phyloP scores from a whole-genome alignment of 176 grass and related monocot genomes.

The Phoenix dactylifera region DNA sequence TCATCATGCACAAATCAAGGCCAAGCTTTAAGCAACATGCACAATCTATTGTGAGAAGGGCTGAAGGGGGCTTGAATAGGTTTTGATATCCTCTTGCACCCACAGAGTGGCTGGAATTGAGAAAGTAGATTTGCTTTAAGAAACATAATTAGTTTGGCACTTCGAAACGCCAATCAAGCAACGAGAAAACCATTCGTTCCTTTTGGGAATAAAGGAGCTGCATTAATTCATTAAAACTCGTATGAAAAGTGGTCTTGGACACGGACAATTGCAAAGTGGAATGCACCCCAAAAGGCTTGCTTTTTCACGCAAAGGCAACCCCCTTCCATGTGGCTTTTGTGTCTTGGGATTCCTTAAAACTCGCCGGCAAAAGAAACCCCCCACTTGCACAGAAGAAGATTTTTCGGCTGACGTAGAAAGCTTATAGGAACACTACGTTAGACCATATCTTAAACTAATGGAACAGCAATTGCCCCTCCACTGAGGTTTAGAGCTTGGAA shows the following conservation, averaged over 20 bases:
- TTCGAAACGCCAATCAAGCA: constrained; percentile 66
- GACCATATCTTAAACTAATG: too few species aligned
- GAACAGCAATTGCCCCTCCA: too few species aligned
- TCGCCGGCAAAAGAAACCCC: constrained; percentile 31
- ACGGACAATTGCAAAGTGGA: constrained; percentile 49
- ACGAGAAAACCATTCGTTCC: constrained; percentile 35
- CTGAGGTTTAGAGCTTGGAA: too few species aligned
- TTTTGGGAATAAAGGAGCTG: constrained; percentile 58
- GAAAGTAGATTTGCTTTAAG: constrained; percentile 37
- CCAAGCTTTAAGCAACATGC: neutral
- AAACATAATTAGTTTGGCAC: constrained; percentile 17
- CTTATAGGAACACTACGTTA: too few species aligned
- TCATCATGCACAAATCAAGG: constrained; percentile 38
- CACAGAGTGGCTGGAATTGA: neutral
- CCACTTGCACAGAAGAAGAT: constrained; percentile 13
- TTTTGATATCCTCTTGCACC: too few species aligned
- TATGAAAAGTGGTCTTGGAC: constrained; percentile 46
- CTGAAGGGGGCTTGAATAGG: neutral
- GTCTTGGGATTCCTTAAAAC: constrained; percentile 36
- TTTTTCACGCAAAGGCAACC: constrained; percentile 32
- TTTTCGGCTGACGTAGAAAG: too few species aligned
- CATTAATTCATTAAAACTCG: constrained; percentile 46
- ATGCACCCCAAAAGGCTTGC: constrained; percentile 60
- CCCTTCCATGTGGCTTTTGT: constrained; percentile 14
- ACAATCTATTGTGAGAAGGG: neutral